Evolutionary conservation across 1,284 basidiomycete species (phyloP).

Genomic region (Laetiporus sulphureus): DNA sequence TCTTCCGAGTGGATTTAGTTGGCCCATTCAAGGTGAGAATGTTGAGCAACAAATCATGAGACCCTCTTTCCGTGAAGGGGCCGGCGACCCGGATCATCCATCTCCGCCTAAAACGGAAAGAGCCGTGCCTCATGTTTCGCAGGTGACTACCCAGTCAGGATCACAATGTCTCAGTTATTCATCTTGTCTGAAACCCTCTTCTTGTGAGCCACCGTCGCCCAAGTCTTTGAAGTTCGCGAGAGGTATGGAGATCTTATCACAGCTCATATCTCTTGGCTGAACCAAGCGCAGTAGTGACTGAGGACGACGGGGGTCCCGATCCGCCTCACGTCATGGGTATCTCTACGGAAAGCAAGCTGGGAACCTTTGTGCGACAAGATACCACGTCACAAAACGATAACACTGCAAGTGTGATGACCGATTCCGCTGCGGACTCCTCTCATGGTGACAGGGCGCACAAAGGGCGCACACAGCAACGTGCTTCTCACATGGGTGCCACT

Average conservation of each 20-base stretch:
- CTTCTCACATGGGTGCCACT: constrained; percentile 15
- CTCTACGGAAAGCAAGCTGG: constrained; percentile 3
- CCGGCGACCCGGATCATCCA: constrained; percentile 3
- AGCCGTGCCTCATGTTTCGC: constrained; percentile 18
- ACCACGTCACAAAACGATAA: too few relatives aligned
- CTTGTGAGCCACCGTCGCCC: constrained; percentile 12
- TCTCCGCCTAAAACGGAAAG: constrained; percentile 9
- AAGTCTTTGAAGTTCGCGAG: constrained; percentile 14
- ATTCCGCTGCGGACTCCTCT: constrained; percentile 12
- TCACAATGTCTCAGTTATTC: constrained; percentile 20
- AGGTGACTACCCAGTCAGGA: constrained; percentile 13
- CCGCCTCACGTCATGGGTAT: neutral
- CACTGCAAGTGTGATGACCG: constrained; percentile 18
- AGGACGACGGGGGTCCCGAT: neutral
- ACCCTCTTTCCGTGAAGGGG: constrained; percentile 26
- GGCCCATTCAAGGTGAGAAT: constrained; percentile 28
- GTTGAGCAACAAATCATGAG: constrained; percentile 37
- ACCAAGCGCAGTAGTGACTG: neutral
- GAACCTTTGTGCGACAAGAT: too few relatives aligned
- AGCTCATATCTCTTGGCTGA: neutral
- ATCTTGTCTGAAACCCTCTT: constrained; percentile 18
- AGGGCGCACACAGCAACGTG: constrained; percentile 17
- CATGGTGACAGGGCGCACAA: constrained; percentile 11
- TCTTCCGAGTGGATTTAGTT: constrained; percentile 25
- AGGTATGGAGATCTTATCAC: constrained; percentile 11